phyloP scores from a whole-genome alignment of 257 asterid species.

The Linderniella brevidens region DNA sequence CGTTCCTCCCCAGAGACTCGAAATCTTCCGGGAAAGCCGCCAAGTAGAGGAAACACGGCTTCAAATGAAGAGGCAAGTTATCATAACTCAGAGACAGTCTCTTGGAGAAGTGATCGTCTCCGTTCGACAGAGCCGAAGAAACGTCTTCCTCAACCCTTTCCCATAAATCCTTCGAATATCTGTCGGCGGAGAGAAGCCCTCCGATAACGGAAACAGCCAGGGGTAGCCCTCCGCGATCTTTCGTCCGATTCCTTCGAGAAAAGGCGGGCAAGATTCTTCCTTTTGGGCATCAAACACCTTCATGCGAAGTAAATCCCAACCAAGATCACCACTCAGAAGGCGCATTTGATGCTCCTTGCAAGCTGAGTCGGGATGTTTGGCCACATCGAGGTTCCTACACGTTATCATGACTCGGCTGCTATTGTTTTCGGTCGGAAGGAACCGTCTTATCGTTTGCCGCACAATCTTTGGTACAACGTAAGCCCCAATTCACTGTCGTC shows the following conservation, averaged over 20 bases:
- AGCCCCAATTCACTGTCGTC: background rate
- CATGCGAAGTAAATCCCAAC: slow-evolving; percentile 3
- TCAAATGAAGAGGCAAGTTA: slow-evolving; percentile 13
- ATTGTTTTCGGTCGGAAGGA: background rate
- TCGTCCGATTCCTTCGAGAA: slow-evolving; percentile 5
- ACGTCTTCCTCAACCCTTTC: background rate
- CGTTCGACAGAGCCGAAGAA: too few relatives aligned
- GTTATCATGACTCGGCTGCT: slow-evolving; percentile 10
- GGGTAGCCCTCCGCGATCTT: slow-evolving; percentile 13
- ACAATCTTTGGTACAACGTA: background rate
- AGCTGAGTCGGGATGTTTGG: background rate
- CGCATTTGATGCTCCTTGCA: background rate
- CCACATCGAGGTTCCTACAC: slow-evolving; percentile 1
- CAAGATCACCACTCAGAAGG: background rate
- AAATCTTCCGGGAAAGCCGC: slow-evolving; percentile 9
- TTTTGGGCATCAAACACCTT: background rate
- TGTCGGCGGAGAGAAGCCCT: slow-evolving; percentile 6
- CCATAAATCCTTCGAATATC: background rate
- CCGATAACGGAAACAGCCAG: slow-evolving; percentile 12
- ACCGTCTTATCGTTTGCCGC: background rate
- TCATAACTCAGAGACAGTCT: slow-evolving; percentile 10
- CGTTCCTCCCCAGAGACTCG: background rate
- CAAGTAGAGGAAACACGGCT: slow-evolving; percentile 14
- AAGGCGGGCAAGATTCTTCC: background rate
- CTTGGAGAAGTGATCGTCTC: background rate